Evolutionary conservation across 352 stramenopile genomes (phyloP).

Genomic region (Pythium pyrilobum): DNA sequence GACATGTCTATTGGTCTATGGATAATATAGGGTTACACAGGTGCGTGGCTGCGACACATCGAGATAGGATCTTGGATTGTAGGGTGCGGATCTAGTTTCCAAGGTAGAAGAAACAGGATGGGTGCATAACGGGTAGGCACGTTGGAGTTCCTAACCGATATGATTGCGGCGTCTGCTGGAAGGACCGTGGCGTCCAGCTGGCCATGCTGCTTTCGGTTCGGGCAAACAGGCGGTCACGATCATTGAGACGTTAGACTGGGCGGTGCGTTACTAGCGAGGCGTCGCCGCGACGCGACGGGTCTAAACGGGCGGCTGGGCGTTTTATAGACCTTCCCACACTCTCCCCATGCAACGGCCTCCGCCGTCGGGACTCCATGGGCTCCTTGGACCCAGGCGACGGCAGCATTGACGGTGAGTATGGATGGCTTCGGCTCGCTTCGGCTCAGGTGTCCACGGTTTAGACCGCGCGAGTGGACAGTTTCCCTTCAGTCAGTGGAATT

Average conservation of each 20-base stretch:
- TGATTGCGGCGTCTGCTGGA: constrained; percentile 11
- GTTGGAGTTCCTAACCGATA: not conserved
- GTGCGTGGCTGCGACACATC: no score
- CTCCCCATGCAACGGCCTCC: no score
- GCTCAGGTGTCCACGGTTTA: not conserved
- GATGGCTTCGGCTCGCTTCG: not conserved
- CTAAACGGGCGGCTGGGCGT: not conserved
- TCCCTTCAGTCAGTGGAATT: constrained; percentile 8
- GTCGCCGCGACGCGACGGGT: not conserved
- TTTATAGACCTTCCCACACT: no score
- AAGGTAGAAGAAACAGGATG: no score
- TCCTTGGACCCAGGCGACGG: no score
- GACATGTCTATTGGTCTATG: not conserved
- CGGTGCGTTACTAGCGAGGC: not conserved
- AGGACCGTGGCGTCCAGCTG: not conserved
- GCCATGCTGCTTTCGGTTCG: not conserved
- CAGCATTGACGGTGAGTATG: no score
- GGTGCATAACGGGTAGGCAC: constrained; percentile 1
- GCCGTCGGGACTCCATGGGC: no score
- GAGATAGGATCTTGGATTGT: no score
- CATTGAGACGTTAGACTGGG: not conserved
- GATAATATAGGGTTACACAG: not conserved
- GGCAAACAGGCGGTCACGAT: not conserved
- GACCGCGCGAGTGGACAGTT: constrained; percentile 14
- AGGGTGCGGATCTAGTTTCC: no score